A percentile compares a stretch with the other conserved stretches of the same genome.
These are phyloP conservation scores for Malassezia sp. DNA, from an alignment of 1,284 basidiomycete species.

Conservation along the genomic window DNA sequence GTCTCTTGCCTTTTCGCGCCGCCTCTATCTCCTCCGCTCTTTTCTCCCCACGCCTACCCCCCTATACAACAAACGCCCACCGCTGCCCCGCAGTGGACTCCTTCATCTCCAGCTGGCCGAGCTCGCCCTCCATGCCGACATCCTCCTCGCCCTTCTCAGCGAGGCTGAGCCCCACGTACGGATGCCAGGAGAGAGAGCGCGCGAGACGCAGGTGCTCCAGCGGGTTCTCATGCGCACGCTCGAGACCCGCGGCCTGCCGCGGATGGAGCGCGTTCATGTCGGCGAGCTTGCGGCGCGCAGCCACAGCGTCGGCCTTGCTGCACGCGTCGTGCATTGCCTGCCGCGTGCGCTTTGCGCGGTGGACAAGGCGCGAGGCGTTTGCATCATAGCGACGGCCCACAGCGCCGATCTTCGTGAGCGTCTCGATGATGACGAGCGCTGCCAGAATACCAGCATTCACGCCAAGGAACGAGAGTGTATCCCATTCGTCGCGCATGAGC, in stretches of 20 bases:
- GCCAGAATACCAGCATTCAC: conserved; percentile 21
- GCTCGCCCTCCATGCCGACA: conserved; percentile 40
- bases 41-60: not conserved
- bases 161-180: conserved; percentile 37
- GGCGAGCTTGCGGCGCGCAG: not conserved
- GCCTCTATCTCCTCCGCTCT: no score
- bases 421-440: conserved; percentile 33
- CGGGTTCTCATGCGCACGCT: not conserved
- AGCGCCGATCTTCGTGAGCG: conserved; percentile 38
- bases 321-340: conserved; percentile 9
- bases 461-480: conserved; percentile 23
- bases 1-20: no score
- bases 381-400: conserved; percentile 29
- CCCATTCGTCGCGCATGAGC: conserved; percentile 22
- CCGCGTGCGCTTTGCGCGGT: conserved; percentile 5
- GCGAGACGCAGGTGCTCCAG: conserved; percentile 1
- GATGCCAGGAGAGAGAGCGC: conserved; percentile 26
- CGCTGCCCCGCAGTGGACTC: conserved; percentile 29
- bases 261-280: not conserved
- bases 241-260: no score
- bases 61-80: conserved; percentile 33
- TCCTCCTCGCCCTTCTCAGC: conserved; percentile 43
- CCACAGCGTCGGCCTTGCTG: not conserved
- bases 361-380: conserved; percentile 20
- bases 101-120: conserved; percentile 37